phyloP scores from a whole-genome alignment of 176 grass and related monocot genomes.

The Oryza meyeriana region DNA sequence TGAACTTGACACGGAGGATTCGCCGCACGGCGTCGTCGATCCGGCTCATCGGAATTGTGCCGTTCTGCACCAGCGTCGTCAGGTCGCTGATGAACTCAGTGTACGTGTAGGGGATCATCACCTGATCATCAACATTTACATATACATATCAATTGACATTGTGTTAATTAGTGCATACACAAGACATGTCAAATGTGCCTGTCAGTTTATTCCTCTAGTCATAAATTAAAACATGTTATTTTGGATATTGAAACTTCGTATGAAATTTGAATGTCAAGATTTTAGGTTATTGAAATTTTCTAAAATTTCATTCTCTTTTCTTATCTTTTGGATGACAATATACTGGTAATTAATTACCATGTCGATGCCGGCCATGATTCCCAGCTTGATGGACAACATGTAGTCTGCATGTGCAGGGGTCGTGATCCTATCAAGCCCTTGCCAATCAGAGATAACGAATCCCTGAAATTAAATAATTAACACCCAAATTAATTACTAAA shows the following conservation, averaged over 20 bases:
- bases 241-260: background rate
- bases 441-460: slow-evolving; percentile 78
- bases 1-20: slow-evolving; percentile 68
- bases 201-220: no score
- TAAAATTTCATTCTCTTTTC: no score
- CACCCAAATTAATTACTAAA: background rate
- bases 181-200: no score
- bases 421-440: slow-evolving; percentile 67
- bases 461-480: slow-evolving; percentile 34
- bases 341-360: slow-evolving; percentile 61
- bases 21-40: slow-evolving; percentile 71
- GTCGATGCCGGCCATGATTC: slow-evolving; percentile 61
- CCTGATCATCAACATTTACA: background rate
- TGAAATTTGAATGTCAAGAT: background rate
- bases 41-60: slow-evolving; percentile 47
- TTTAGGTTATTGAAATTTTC: no score
- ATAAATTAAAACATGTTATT: background rate
- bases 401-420: slow-evolving; percentile 51
- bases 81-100: slow-evolving; percentile 27
- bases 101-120: slow-evolving; percentile 33
- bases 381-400: slow-evolving; percentile 48
- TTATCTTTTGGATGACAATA: no score
- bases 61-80: background rate
- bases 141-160: no score
- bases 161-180: no score